Evolutionary conservation across 257 asterid species (phyloP).

Genomic region (Rubia yunnanensis): DNA sequence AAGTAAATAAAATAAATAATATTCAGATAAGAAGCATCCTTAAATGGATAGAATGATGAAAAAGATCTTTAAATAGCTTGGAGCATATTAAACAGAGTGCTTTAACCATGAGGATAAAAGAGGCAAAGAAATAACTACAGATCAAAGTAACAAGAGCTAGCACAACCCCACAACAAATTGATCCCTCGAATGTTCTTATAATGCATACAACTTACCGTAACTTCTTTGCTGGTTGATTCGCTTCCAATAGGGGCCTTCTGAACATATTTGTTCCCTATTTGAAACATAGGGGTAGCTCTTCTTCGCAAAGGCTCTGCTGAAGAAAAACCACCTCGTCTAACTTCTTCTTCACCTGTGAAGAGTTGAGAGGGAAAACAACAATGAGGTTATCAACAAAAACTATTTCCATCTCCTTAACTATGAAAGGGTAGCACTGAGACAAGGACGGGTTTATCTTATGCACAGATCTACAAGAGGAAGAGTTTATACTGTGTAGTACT

Average conservation of each 20-base stretch:
- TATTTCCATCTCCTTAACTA: neutral
- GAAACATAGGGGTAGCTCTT: no score
- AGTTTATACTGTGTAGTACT: neutral
- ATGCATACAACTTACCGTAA: conserved; percentile 50
- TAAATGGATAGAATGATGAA: neutral
- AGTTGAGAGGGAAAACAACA: neutral
- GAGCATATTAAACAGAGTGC: neutral
- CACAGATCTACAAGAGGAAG: neutral
- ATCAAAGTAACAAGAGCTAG: neutral
- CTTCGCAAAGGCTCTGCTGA: conserved; percentile 67
- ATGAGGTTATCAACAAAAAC: neutral
- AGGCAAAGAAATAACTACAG: neutral
- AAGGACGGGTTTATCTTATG: neutral
- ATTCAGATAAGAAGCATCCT: no score
- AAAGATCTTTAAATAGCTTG: no score
- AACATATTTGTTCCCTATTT: conserved; percentile 47
- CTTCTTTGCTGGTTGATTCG: conserved; percentile 77
- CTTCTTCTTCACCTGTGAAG: conserved; percentile 65
- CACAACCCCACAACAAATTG: neutral
- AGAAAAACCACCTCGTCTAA: conserved; percentile 57
- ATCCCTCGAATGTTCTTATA: conserved; percentile 1
- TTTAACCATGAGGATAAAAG: neutral
- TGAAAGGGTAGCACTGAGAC: neutral
- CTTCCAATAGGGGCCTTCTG: conserved; percentile 67
- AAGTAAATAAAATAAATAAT: neutral